phyloP scores from a whole-genome alignment of 768 basidiomycete genomes.

The Leccinum boreale region DNA sequence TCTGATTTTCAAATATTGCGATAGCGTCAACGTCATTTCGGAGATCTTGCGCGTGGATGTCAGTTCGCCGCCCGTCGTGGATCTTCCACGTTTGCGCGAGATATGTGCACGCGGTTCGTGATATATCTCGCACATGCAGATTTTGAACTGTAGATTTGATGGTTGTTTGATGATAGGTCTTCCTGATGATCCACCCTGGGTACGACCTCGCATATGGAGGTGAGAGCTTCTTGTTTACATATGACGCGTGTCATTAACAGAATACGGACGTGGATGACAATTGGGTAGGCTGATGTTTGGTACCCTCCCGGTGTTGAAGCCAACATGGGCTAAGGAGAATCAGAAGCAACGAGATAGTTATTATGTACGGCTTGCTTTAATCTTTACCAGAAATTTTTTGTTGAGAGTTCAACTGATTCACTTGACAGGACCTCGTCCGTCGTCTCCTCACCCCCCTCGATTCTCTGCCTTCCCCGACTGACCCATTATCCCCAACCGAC shows the following conservation, averaged over 20 bases:
- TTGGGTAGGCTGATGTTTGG: slow-evolving; percentile 56
- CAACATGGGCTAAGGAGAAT: slow-evolving; percentile 55
- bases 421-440: slow-evolving; percentile 60
- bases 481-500: slow-evolving; percentile 42
- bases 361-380: slow-evolving; percentile 49
- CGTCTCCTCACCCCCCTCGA: slow-evolving; percentile 57
- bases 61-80: slow-evolving; percentile 45
- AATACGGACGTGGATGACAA: slow-evolving; percentile 5
- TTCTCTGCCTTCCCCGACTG: slow-evolving; percentile 39
- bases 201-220: slow-evolving; percentile 79
- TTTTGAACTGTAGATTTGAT: neutral
- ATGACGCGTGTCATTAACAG: neutral
- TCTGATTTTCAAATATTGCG: neutral
- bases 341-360: slow-evolving; percentile 64
- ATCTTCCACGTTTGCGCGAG: slow-evolving; percentile 51
- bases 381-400: neutral
- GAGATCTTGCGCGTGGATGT: slow-evolving; percentile 52
- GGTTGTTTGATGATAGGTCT: slow-evolving; percentile 45
- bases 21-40: slow-evolving; percentile 54
- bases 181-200: slow-evolving; percentile 70
- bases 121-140: neutral
- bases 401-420: slow-evolving; percentile 9
- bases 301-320: slow-evolving; percentile 53
- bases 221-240: slow-evolving; percentile 30
- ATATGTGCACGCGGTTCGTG: slow-evolving; percentile 60